phyloP scores from a whole-genome alignment of 2,329 filamentous ascomycete species.

The Dichotomopilus funicola region DNA sequence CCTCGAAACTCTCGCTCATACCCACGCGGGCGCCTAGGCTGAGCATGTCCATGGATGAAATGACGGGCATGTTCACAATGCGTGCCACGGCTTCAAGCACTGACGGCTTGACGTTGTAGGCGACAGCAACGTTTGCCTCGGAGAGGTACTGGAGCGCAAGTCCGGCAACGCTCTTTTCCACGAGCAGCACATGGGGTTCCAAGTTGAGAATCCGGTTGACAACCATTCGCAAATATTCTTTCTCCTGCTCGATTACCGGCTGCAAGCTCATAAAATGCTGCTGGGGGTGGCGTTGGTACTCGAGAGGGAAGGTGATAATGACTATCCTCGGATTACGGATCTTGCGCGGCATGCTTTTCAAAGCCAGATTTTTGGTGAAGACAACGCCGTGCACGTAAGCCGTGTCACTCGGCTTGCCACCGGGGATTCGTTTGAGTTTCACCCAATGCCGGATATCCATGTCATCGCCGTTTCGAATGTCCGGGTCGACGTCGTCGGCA shows the following conservation, averaged over 20 bases:
- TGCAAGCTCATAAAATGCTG: slow-evolving; percentile 97
- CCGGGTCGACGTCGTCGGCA: slow-evolving; percentile 89
- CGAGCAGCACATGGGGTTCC: slow-evolving; percentile 78
- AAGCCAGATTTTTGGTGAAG: slow-evolving; percentile 91
- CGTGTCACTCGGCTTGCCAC: slow-evolving; percentile 82
- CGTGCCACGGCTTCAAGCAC: slow-evolving; percentile 92
- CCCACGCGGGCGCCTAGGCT: slow-evolving; percentile 71
- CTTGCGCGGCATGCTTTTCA: slow-evolving; percentile 91
- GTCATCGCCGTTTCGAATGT: slow-evolving; percentile 83
- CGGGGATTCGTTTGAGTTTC: slow-evolving; percentile 93
- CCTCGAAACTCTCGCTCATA: slow-evolving; percentile 79
- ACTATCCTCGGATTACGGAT: slow-evolving; percentile 79
- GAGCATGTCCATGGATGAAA: slow-evolving; percentile 92
- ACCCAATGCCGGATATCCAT: slow-evolving; percentile 98
- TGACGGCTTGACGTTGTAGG: slow-evolving; percentile 92
- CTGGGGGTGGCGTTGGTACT: slow-evolving; percentile 83
- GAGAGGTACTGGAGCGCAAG: slow-evolving; percentile 83
- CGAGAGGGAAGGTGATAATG: slow-evolving; percentile 89
- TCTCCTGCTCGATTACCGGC: slow-evolving; percentile 92
- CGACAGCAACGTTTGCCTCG: slow-evolving; percentile 84
- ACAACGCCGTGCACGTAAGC: slow-evolving; percentile 96
- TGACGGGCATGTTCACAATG: slow-evolving; percentile 85
- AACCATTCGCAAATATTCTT: slow-evolving; percentile 85
- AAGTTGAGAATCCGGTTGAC: slow-evolving; percentile 86
- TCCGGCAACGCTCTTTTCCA: slow-evolving; percentile 87